These are phyloP conservation scores for Sclerotinia sclerotiorum DNA, from an alignment of 2,329 filamentous ascomycete species.

Conservation along the genomic window DNA sequence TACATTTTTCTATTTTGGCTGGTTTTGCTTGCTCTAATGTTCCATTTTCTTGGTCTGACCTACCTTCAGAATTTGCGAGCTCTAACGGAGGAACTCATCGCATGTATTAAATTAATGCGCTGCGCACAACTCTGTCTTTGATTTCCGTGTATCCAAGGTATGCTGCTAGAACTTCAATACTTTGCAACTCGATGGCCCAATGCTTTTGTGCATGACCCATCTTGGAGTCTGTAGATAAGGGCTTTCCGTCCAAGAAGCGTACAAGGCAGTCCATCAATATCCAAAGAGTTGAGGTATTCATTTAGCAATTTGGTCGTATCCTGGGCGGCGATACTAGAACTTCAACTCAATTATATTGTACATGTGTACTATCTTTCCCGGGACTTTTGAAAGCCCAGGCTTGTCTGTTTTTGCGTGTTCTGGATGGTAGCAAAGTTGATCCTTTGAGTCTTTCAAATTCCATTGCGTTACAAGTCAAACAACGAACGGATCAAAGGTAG, in stretches of 20 bases:
- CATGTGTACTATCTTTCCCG: background rate
- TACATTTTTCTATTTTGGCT: background rate
- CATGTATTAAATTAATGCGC: background rate
- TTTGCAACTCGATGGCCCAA: background rate
- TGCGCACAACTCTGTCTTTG: background rate
- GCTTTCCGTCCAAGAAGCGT: background rate
- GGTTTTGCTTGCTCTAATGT: background rate
- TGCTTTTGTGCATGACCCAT: background rate
- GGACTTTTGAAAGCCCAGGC: too few relatives aligned
- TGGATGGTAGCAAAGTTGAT: background rate
- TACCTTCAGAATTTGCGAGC: too few relatives aligned
- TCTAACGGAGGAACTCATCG: background rate
- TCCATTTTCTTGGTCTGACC: background rate
- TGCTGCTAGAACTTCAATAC: background rate
- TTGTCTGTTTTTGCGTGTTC: background rate
- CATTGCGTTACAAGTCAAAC: background rate
- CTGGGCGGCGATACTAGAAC: background rate
- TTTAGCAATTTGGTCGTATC: background rate
- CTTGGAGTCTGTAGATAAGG: background rate
- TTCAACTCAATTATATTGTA: background rate
- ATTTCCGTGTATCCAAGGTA: background rate
- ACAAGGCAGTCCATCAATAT: slow-evolving; percentile 1
- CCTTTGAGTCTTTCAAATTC: background rate
- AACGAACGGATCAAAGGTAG: background rate
- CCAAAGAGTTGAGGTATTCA: slow-evolving; percentile 1